Percentiles rank a stretch among this genome's conserved stretches.
Evolutionary conservation across 2,329 filamentous ascomycete genomes (phyloP).

Genomic region (Lachnellula hyalina): DNA sequence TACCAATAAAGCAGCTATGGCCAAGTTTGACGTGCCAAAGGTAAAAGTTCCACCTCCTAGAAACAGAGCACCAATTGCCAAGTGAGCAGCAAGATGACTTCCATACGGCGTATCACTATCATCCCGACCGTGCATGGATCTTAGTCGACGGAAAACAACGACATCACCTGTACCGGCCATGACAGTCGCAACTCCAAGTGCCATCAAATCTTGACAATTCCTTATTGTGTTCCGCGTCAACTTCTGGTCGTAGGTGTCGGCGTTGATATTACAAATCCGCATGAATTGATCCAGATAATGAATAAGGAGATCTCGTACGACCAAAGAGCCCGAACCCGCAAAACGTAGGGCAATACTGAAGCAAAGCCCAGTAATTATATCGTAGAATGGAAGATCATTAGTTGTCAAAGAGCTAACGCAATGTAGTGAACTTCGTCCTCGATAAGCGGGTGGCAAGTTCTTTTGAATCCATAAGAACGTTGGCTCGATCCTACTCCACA

Average conservation of each 20-base stretch:
- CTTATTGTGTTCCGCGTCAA: slow-evolving; percentile 76
- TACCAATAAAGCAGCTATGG: slow-evolving; percentile 78
- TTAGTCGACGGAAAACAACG: slow-evolving; percentile 74
- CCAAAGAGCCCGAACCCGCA: slow-evolving; percentile 64
- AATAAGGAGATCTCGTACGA: slow-evolving; percentile 75
- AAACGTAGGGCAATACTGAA: slow-evolving; percentile 72
- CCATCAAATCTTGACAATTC: slow-evolving; percentile 86
- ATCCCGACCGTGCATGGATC: slow-evolving; percentile 81
- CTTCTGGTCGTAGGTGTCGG: slow-evolving; percentile 67
- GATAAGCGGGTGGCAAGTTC: slow-evolving; percentile 69
- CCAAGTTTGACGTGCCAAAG: slow-evolving; percentile 81
- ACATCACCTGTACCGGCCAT: slow-evolving; percentile 97
- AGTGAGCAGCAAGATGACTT: slow-evolving; percentile 86
- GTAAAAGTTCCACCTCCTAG: slow-evolving; percentile 89
- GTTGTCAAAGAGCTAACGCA: slow-evolving; percentile 61
- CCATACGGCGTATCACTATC: slow-evolving; percentile 84
- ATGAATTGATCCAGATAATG: slow-evolving; percentile 84
- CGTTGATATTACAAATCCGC: slow-evolving; percentile 60
- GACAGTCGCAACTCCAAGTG: slow-evolving; percentile 75
- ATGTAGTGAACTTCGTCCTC: slow-evolving; percentile 53
- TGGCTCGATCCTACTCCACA: slow-evolving; percentile 81
- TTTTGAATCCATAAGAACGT: slow-evolving; percentile 68
- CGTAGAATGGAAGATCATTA: slow-evolving; percentile 85
- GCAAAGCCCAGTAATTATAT: slow-evolving; percentile 83
- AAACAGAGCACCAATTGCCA: slow-evolving; percentile 87